Percentiles rank a stretch among this genome's conserved stretches.
Evolutionary conservation across 2,329 filamentous ascomycete species (phyloP).

Genomic region (Fusarium pininemorale): DNA sequence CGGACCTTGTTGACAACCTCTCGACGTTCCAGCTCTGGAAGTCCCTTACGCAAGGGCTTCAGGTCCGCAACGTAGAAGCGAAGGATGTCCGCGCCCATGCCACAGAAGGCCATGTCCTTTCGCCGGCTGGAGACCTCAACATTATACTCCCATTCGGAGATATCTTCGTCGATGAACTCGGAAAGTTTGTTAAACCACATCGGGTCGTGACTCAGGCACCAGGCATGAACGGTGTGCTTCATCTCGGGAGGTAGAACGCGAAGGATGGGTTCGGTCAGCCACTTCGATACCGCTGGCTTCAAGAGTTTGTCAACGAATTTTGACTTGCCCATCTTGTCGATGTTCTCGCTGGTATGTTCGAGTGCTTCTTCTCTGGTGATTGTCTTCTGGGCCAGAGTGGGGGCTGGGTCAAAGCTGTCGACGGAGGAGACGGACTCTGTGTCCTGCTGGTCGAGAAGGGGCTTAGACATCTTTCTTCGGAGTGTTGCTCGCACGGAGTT

Average conservation of each 20-base stretch:
- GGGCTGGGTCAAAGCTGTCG: neutral
- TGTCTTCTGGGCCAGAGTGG: neutral
- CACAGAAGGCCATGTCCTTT: neutral
- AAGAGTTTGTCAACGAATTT: neutral
- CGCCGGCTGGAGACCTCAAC: neutral
- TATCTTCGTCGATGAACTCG: neutral
- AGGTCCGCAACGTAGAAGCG: neutral
- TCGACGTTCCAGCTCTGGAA: neutral
- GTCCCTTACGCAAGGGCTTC: neutral
- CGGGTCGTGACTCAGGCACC: neutral
- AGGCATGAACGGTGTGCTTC: neutral
- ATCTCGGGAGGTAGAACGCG: neutral
- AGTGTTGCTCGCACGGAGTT: fast-evolving
- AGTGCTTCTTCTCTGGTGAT: neutral
- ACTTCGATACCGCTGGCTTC: neutral
- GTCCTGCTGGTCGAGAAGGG: neutral
- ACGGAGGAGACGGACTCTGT: neutral
- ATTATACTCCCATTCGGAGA: neutral
- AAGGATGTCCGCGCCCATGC: neutral
- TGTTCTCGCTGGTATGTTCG: fast-evolving
- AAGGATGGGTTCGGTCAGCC: neutral
- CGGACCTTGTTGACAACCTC: neutral
- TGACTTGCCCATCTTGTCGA: neutral
- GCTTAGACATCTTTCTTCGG: neutral
- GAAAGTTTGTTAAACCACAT: neutral